Base-by-base conservation (phyloP, 331 rosid genomes). In the Acacia concinna region DNA sequence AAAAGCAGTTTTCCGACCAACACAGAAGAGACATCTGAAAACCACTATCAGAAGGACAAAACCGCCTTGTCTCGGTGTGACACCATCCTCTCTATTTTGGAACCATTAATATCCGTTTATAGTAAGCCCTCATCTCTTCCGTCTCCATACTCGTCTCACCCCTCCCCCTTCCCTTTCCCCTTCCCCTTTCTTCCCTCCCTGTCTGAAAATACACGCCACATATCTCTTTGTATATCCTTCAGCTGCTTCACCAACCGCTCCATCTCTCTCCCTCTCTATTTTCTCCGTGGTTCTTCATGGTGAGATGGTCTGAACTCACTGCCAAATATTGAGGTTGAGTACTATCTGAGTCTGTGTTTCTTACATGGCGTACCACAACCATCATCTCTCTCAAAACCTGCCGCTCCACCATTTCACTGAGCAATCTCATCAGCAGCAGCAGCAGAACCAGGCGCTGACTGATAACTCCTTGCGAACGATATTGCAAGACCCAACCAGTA, bases 331-430 rank as follows among this genome's bases (percentile, higher is more conserved):
- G n/a, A 49, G 69, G 52, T 63, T 65, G 43, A 23, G 38, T 13
- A 0, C 43, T 76, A 40, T 78, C 31, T 57, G 63, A 4, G 35
- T 40, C 18, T 47, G 51, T 47, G 17, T 25, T 9, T 43, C 28
- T 49, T 14, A 17, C 25, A 93, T 96, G 99, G 97, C 99, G 51
- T 96, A 89, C 88, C 99, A 87, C 74, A 86, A 88, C 86, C 94
- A 87, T 52, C 94, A 87, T 70, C 85, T 91, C 63, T 77, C 93
- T 2, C 94, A 88, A 15, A 93, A 89, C 85, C 86, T 93, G 3
- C 97, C 92, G 27, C 90, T 93, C 35, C 93, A 88, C 84, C 94
- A 90, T 89, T 95, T 91, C 79, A 75, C 93, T 0, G 90, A 84
- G 80, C 97, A 91, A 18, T 68, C 88, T 59, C 92, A 46, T 11